Base-by-base conservation (phyloP, 768 basidiomycete genomes). In the Tylopilus intermedius region DNA sequence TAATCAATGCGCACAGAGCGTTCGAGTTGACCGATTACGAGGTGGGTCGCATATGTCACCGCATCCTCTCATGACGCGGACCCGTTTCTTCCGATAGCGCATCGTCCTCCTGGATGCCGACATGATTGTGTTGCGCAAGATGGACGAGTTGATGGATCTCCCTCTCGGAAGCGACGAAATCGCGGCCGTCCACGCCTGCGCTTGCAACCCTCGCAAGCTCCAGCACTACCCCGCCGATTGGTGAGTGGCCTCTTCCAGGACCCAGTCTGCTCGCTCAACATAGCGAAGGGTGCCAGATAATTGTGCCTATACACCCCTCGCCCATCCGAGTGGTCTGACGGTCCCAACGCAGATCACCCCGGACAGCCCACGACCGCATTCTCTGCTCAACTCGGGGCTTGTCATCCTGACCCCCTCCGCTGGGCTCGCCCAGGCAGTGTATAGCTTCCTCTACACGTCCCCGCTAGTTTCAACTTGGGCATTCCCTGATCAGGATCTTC, bases 401-500 rank as follows among this genome's bases (percentile, higher is more conserved):
- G 88, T 99, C 51, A 82, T 97, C 42, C 76, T 97, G 42, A 80
- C 77, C 21, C 95, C 96, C 1, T 93, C 89, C 3, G 45, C 60
- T 10, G 65, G 73, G 24, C 73, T 86, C 5, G 75, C 82, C 51
- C 64, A 77, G 14, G 67, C 66, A 8, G 76, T 98, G 65, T 55
- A 71, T 68, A 45, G 67, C 67, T 48, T 71, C 79, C 50, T 71
- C 27, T 30, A 58, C 50, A 79, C 73, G 5, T 80, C 79, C 8
- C 78, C 80, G 3, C 72, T 76, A 9, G 72, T 88, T 8, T 53
- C 75, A 4, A 72, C 73, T 0, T 84, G 79, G 73, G 69, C 67
- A n/a, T 96, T 97, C 67, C 84, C 92, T 1, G 95, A 99, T 68
- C 95, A 99, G 68, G 95, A 99, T 60, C 77, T 96, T 30, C 80